Conservation (phyloP, 208 protist species). For the Blechomonas ayalai region DNA sequence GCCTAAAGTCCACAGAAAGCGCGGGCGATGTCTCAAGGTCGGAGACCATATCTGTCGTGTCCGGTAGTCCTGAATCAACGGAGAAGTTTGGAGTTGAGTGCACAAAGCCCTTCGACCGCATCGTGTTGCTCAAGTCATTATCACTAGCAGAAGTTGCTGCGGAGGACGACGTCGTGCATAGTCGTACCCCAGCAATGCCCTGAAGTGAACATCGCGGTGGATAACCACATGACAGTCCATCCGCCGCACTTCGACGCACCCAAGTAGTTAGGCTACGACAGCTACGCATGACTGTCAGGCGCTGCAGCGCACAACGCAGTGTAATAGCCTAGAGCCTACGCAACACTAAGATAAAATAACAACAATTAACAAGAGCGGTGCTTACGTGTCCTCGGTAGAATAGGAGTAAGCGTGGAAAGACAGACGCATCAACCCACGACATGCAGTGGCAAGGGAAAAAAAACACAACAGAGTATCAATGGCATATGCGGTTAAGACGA, state of each 20-base stretch:
- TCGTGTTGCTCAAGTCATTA: too few species aligned
- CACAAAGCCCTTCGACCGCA: slow-evolving; percentile 46
- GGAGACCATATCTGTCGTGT: slow-evolving; percentile 14
- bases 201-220: neutral
- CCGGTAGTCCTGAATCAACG: slow-evolving; percentile 13
- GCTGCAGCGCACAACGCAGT: too few species aligned
- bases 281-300: slow-evolving; percentile 3
- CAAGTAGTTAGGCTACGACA: neutral
- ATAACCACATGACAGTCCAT: neutral
- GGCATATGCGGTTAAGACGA: too few species aligned
- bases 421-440: too few species aligned
- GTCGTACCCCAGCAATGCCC: neutral
- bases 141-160: too few species aligned
- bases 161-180: neutral
- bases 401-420: too few species aligned
- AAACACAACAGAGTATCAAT: too few species aligned
- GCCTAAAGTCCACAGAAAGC: slow-evolving; percentile 37
- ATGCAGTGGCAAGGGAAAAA: too few species aligned
- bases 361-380: too few species aligned
- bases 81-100: slow-evolving; percentile 72
- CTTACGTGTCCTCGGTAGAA: too few species aligned
- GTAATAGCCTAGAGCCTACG: too few species aligned
- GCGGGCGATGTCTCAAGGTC: slow-evolving; percentile 62
- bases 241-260: neutral
- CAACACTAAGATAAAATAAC: too few species aligned